phyloP scores from a whole-genome alignment of 441 rosid genomes.

The Jatropha multifida region DNA sequence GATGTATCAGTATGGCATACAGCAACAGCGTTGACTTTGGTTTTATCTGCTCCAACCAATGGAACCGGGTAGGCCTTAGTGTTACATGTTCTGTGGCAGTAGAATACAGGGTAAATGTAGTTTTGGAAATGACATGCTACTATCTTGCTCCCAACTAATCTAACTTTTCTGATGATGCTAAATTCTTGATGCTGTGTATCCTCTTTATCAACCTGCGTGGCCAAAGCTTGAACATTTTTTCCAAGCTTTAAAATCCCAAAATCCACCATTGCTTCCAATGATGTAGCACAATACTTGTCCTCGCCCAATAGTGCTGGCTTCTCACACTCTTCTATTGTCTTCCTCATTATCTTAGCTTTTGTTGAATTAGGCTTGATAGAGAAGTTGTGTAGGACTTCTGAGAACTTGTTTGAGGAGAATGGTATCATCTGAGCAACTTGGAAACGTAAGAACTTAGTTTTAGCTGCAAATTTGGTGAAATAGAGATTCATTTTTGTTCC shows the following conservation, averaged over 20 bases:
- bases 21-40: conserved; percentile 22
- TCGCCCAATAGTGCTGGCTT: conserved; percentile 27
- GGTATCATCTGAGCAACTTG: conserved; percentile 23
- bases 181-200: conserved; percentile 6
- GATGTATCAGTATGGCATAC: conserved; percentile 33
- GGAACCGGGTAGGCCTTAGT: conserved; percentile 22
- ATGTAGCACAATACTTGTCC: conserved; percentile 33
- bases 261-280: conserved; percentile 35
- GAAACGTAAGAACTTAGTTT: conserved; percentile 27
- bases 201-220: conserved; percentile 22
- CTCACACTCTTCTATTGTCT: conserved; percentile 30
- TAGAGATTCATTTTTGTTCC: conserved; percentile 7
- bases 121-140: conserved; percentile 14
- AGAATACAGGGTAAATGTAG: conserved; percentile 17
- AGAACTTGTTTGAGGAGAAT: conserved; percentile 29
- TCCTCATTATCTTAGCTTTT: conserved; percentile 25
- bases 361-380: conserved; percentile 24
- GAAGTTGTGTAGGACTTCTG: conserved; percentile 18
- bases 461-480: conserved; percentile 16
- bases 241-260: conserved; percentile 28
- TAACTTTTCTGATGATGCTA: not conserved
- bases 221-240: conserved; percentile 19
- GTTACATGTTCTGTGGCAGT: conserved; percentile 12
- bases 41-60: conserved; percentile 18
- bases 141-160: conserved; percentile 7